Percentiles rank a stretch among this genome's conserved stretches.
phyloP scores from a whole-genome alignment of 345 rosid genomes.

The Hibiscus trionum region DNA sequence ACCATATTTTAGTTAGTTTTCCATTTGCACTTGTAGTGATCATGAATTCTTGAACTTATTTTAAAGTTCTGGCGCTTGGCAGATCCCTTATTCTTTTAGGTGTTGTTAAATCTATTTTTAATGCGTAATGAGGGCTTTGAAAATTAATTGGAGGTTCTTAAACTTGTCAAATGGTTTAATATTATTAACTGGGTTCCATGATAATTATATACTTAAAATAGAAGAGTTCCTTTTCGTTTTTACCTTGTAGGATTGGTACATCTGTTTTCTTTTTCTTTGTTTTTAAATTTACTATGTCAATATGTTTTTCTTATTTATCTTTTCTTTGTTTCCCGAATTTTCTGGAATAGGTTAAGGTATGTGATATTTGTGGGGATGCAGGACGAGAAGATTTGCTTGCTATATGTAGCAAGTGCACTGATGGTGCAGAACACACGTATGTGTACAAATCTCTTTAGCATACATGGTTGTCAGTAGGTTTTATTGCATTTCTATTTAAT shows the following conservation, averaged over 20 bases:
- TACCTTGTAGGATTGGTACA: neutral
- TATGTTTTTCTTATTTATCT: neutral
- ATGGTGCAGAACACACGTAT: slow-evolving; percentile 99
- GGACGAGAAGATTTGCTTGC: slow-evolving; percentile 98
- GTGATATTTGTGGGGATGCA: slow-evolving; percentile 98
- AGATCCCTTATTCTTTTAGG: neutral
- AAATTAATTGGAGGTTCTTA: neutral
- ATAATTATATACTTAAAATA: neutral
- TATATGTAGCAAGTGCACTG: slow-evolving; percentile 78
- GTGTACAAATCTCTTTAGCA: slow-evolving; percentile 19
- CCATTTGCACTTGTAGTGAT: neutral
- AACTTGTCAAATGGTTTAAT: neutral
- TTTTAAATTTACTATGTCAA: neutral
- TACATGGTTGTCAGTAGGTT: neutral
- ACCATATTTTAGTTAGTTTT: neutral
- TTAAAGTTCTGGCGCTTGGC: neutral
- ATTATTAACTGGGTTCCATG: neutral
- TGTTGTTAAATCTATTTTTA: neutral
- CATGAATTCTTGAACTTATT: neutral
- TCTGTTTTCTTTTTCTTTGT: neutral
- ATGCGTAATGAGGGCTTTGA: neutral
- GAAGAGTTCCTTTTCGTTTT: neutral
- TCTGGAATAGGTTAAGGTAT: slow-evolving; percentile 84
- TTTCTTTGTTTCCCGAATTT: slow-evolving; percentile 2
- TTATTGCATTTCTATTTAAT: neutral